These are phyloP conservation scores for Amaranthus tricolor DNA, from an alignment of 179 eudicot species.

Conservation along the genomic window DNA sequence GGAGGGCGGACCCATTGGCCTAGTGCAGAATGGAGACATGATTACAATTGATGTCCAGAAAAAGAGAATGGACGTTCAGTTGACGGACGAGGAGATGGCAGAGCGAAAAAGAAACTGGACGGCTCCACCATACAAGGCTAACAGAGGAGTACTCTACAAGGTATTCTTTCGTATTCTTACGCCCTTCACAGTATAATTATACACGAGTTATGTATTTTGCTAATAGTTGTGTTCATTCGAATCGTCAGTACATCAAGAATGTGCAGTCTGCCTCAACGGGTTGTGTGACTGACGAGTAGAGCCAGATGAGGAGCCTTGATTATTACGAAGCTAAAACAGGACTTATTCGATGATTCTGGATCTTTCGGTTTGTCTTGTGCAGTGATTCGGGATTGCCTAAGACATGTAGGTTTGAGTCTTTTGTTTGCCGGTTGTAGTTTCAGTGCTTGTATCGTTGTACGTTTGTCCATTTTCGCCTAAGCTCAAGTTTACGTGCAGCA, in stretches of 20 bases:
- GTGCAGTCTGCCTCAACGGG: conserved; percentile 88
- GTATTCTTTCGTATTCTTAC: conserved; percentile 25
- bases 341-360: conserved; percentile 2
- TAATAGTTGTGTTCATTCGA: conserved; percentile 7
- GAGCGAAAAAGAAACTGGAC: conserved; percentile 76
- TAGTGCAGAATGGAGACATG: conserved; percentile 71
- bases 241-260: conserved; percentile 75
- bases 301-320: neutral
- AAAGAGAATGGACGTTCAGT: conserved; percentile 70
- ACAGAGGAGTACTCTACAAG: conserved; percentile 85
- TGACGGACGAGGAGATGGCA: conserved; percentile 57
- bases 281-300: conserved; percentile 88
- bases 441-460: conserved; percentile 7
- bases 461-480: too few relatives aligned
- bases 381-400: conserved; percentile 10
- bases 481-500: too few relatives aligned
- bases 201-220: neutral
- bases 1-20: conserved; percentile 99
- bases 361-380: neutral
- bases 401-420: conserved; percentile 2
- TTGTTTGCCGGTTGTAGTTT: conserved; percentile 11
- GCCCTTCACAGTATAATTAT: neutral
- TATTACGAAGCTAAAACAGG: conserved; percentile 2
- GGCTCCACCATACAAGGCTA: conserved; percentile 68
- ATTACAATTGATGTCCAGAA: conserved; percentile 69